Evolutionary conservation across 495 filamentous ascomycete genomes (phyloP), one percentile per base, ranked within the genome.

Genomic region (Penicillium roqueforti): DNA sequence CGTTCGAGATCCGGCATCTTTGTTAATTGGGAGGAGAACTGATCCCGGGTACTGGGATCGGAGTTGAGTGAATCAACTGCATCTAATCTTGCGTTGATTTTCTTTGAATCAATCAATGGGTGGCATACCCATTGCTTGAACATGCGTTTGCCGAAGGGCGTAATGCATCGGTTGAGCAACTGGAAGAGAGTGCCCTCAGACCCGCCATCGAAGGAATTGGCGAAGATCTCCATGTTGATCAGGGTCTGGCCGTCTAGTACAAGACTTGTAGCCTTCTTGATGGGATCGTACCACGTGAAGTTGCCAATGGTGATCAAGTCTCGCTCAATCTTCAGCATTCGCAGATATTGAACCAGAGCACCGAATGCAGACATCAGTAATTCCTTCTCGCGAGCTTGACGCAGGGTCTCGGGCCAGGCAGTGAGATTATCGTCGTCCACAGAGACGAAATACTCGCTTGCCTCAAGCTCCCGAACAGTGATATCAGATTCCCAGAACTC

Each of bases 121-220:
- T 97, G 95, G 72, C 93, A 97, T 3, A 97, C 87, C 95, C 95
- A 99, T 68, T 96, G 92, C 36, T 91, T 86, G 70, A 97, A 92
- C 71, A 93, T 87, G 4, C 95, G 86, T 75, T 99, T 99, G 47
- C 92, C 95, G 61, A 97, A 99, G 0, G 95, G 92, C 1, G 95
- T 97, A 52, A 96, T 86, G 67, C 95, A 99, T 22, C 89, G 82
- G 68, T 99, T 97, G 11, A 99, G 78, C 37, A 97, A 82, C 13
- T 80, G 80, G 74, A 97, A 97, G 3, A 99, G 72, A 0, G 93
- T 97, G 20, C 95, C 95, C 13, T 92, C 84, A 1, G 77, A 60
- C 16, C 88, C 81, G 7, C 92, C 92, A 67, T 97, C 92, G 59
- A 87, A 90, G 1, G 86, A 95, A 71, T 99, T 99, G 45, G 89